Conservation (phyloP, 1,284 basidiomycete genomes). For the Violaceomyces palustris region DNA sequence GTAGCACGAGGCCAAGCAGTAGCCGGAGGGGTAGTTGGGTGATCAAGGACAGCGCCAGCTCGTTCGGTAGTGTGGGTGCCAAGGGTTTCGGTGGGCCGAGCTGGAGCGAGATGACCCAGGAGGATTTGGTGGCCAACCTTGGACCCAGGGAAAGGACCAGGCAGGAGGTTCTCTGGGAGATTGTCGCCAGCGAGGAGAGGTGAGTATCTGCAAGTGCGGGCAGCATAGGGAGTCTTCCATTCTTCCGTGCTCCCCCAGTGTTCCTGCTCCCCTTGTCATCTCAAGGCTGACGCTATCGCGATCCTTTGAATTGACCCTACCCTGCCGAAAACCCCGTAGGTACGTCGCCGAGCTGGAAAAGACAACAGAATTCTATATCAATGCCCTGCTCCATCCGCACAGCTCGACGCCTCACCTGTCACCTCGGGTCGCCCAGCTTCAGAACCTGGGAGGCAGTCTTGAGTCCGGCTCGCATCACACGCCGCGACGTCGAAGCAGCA, state of each 20-base stretch:
- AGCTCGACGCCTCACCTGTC: no score
- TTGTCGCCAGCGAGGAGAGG: slow-evolving; percentile 94
- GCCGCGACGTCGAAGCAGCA: no score
- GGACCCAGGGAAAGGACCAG: slow-evolving; percentile 87
- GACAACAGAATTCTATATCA: slow-evolving; percentile 88
- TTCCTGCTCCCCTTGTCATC: no score
- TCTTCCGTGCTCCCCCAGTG: no score
- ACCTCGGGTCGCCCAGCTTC: no score
- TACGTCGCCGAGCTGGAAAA: slow-evolving; percentile 83
- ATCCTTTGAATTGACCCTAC: no score
- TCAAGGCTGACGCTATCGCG: no score
- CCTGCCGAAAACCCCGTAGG: slow-evolving; percentile 62
- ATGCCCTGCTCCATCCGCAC: slow-evolving; percentile 71
- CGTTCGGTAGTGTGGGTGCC: slow-evolving; percentile 3
- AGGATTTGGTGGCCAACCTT: slow-evolving; percentile 87
- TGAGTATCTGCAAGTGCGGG: no score
- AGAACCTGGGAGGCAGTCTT: no score
- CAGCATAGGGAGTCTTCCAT: no score
- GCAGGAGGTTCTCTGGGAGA: slow-evolving; percentile 96
- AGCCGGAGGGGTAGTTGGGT: slow-evolving; percentile 9
- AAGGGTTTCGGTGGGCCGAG: slow-evolving; percentile 56
- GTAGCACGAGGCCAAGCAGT: slow-evolving; percentile 10
- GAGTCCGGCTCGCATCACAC: no score
- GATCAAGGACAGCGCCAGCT: slow-evolving; percentile 9
- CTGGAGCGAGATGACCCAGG: slow-evolving; percentile 93